phyloP scores from a whole-genome alignment of 179 eudicot species.

The Silene coronaria region DNA sequence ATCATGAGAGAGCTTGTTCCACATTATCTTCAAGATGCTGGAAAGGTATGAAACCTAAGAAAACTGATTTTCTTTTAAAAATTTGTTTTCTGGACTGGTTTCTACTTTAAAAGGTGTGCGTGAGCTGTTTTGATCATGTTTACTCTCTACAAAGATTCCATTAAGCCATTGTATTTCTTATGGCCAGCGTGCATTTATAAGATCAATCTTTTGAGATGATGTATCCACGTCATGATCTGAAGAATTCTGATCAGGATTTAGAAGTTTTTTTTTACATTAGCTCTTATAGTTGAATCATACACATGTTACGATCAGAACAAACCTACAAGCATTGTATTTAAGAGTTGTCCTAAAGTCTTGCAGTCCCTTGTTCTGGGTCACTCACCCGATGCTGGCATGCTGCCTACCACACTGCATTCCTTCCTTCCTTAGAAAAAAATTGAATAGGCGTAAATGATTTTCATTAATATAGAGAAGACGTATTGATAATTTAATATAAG shows the following conservation, averaged over 20 bases:
- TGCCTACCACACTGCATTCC: too few species aligned
- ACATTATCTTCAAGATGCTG: slow-evolving; percentile 94
- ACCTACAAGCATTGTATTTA: too few species aligned
- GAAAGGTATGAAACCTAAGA: slow-evolving; percentile 49
- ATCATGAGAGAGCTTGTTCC: slow-evolving; percentile 91
- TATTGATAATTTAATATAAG: too few species aligned
- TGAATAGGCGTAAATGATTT: too few species aligned
- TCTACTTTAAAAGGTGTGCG: background rate
- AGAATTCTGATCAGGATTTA: background rate
- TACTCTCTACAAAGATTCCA: background rate
- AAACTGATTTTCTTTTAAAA: background rate
- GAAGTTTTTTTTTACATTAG: background rate
- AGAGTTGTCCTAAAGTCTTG: too few species aligned
- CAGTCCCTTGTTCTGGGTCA: too few species aligned
- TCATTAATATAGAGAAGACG: too few species aligned
- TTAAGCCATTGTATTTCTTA: background rate
- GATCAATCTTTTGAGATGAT: background rate
- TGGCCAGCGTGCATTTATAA: background rate
- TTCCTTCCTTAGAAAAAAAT: too few species aligned
- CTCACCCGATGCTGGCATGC: too few species aligned
- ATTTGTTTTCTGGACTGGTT: background rate
- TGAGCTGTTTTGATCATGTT: background rate
- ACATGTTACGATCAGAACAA: background rate
- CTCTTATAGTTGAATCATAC: background rate
- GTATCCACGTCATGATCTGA: background rate